phyloP scores from a whole-genome alignment of 768 basidiomycete genomes.

The Auriscalpium vulgare region DNA sequence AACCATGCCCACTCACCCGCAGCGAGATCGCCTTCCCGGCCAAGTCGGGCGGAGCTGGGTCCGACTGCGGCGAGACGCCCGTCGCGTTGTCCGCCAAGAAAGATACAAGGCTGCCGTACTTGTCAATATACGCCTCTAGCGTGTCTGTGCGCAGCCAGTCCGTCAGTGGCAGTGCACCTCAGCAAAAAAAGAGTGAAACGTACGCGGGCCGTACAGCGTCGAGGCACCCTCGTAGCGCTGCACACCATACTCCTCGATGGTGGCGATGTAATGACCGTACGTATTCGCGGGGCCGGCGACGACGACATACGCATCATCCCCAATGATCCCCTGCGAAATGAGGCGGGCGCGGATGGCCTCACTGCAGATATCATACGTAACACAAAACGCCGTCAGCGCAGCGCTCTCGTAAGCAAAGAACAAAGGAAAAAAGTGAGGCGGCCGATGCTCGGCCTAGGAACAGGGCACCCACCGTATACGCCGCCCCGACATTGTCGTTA shows the following conservation, averaged over 20 bases:
- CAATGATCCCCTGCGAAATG: constrained; percentile 55
- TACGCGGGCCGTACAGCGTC: constrained; percentile 69
- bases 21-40: constrained; percentile 60
- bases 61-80: constrained; percentile 43
- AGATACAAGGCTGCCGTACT: constrained; percentile 58
- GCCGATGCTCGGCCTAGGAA: neutral
- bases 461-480: constrained; percentile 49
- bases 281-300: constrained; percentile 79
- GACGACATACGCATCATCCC: constrained; percentile 65
- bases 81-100: constrained; percentile 45
- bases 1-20: constrained; percentile 31
- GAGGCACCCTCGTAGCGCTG: constrained; percentile 82
- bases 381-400: too few species aligned
- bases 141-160: constrained; percentile 37
- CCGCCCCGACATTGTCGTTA: constrained; percentile 78
- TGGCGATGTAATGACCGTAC: constrained; percentile 69
- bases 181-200: constrained; percentile 21
- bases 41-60: constrained; percentile 57
- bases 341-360: constrained; percentile 59
- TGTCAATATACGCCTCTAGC: constrained; percentile 74
- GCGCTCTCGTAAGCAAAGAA: too few species aligned
- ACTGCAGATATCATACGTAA: constrained; percentile 25
- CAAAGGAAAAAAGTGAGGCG: too few species aligned
- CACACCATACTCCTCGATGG: constrained; percentile 62
- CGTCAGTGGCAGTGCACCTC: neutral